Percentiles rank a stretch among this genome's conserved stretches.
Evolutionary conservation across 306 rosid species (phyloP).

Genomic region (Lathyrus oleraceus): DNA sequence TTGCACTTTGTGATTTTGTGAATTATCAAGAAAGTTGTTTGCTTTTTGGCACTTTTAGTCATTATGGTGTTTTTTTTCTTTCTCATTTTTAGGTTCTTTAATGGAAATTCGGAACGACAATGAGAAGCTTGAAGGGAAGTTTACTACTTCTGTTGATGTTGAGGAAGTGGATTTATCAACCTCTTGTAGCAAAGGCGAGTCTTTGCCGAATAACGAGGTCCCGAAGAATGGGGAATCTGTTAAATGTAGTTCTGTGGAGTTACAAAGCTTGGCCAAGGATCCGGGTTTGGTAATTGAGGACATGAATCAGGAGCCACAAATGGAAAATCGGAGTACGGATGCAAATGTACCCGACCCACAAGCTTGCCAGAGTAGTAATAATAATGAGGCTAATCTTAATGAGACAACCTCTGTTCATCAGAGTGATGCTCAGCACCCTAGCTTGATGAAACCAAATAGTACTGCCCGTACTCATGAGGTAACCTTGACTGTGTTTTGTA

Average conservation of each 20-base stretch:
- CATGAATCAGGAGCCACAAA: conserved; percentile 18
- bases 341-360: conserved; percentile 26
- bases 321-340: conserved; percentile 30
- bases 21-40: neutral
- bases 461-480: conserved; percentile 62
- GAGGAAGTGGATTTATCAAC: conserved; percentile 39
- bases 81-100: neutral
- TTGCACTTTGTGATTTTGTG: neutral
- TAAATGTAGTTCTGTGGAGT: conserved; percentile 43
- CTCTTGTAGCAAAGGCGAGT: conserved; percentile 5
- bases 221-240: conserved; percentile 46
- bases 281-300: neutral
- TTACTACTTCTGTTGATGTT: neutral
- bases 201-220: conserved; percentile 40
- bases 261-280: conserved; percentile 8
- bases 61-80: neutral
- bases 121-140: conserved; percentile 23
- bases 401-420: conserved; percentile 21
- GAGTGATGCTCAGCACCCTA: conserved; percentile 31
- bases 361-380: conserved; percentile 13
- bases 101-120: conserved; percentile 32
- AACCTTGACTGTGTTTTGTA: neutral
- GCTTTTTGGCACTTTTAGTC: neutral
- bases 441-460: conserved; percentile 55
- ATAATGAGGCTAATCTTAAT: conserved; percentile 21